Conservation (phyloP, 352 stramenopile genomes). For the Phytopythium oedochilum region DNA sequence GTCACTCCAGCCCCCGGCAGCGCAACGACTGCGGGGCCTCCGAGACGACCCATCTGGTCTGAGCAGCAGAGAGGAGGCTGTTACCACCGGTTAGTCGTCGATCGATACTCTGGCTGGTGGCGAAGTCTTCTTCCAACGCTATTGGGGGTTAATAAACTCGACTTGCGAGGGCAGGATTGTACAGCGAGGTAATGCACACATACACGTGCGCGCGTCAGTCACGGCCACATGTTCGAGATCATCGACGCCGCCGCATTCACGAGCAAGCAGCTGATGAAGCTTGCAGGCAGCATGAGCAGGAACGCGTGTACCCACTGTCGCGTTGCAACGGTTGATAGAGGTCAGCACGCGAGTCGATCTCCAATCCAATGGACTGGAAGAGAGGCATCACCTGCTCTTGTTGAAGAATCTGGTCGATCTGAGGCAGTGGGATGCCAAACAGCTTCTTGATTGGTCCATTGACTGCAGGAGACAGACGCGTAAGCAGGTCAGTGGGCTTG, state of each 20-base stretch:
- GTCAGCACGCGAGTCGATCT: not conserved
- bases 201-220: constrained; percentile 6
- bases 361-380: not conserved
- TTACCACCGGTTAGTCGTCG: not conserved
- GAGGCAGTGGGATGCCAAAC: constrained; percentile 54
- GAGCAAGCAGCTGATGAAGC: constrained; percentile 76
- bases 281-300: constrained; percentile 77
- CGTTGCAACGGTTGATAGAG: not conserved
- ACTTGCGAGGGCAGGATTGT: not conserved
- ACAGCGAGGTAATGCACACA: not conserved
- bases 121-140: not conserved
- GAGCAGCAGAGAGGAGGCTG: not conserved
- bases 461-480: constrained; percentile 14
- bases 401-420: constrained; percentile 64
- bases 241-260: constrained; percentile 69
- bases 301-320: constrained; percentile 70
- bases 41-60: constrained; percentile 6
- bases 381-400: constrained; percentile 58
- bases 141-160: not conserved
- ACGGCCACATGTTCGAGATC: constrained; percentile 77
- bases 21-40: not conserved
- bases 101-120: not conserved
- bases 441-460: constrained; percentile 47
- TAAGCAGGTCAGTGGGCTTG: no score
- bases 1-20: not conserved